Evolutionary conservation across 2,329 filamentous ascomycete species (phyloP).

Genomic region (Biscogniauxia mediterranea): DNA sequence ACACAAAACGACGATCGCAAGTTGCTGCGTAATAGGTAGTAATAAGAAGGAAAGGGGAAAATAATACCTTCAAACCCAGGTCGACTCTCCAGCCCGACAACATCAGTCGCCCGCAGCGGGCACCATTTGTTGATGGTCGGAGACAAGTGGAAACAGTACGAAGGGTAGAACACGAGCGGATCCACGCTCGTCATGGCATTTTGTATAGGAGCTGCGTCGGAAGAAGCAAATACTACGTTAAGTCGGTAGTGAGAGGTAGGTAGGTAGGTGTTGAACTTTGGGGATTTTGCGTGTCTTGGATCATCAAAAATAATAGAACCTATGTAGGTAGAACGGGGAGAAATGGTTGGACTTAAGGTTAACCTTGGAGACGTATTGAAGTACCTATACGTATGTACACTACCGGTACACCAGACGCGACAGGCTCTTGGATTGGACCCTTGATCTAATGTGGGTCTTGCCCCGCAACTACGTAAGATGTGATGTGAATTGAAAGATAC

Average conservation of each 20-base stretch:
- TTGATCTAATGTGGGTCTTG: background rate
- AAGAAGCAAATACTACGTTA: conserved; percentile 14
- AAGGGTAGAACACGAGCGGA: conserved; percentile 46
- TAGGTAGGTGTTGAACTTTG: background rate
- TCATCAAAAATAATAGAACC: too few relatives aligned
- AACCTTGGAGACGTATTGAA: too few relatives aligned
- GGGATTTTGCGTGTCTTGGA: conserved; percentile 8
- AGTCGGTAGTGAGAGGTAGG: background rate
- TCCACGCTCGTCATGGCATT: conserved; percentile 45
- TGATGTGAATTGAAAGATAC: too few relatives aligned
- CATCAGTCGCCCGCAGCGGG: conserved; percentile 50
- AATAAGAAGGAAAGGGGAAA: too few relatives aligned
- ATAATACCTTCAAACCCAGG: conserved; percentile 52
- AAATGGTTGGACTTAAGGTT: background rate
- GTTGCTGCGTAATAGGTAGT: too few relatives aligned
- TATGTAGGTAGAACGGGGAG: conserved; percentile 11
- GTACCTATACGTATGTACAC: too few relatives aligned
- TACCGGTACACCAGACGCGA: too few relatives aligned
- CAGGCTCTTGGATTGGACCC: too few relatives aligned
- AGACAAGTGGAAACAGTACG: conserved; percentile 62
- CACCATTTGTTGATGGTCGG: conserved; percentile 61
- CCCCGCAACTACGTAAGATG: conserved; percentile 5
- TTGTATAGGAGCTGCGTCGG: conserved; percentile 17
- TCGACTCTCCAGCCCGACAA: conserved; percentile 46
- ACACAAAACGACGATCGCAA: too few relatives aligned